Percentiles rank a stretch among this genome's conserved stretches.
Conservation (phyloP, 306 rosid genomes). For the Glycyrrhiza uralensis region DNA sequence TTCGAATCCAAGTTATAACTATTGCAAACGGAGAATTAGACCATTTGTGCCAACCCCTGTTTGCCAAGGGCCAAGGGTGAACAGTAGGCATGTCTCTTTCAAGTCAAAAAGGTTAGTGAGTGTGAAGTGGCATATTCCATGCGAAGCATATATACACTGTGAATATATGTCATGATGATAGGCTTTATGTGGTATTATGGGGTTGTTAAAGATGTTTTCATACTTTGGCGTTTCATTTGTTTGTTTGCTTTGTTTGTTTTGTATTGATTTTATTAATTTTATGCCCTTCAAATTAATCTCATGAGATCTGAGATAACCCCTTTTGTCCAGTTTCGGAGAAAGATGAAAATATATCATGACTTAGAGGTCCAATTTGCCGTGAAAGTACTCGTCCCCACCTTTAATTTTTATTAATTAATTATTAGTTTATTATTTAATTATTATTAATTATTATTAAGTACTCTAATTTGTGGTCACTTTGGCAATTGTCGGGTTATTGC, state of each 20-base stretch:
- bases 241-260: constrained; percentile 22
- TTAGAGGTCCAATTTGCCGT: constrained; percentile 24
- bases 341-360: constrained; percentile 36
- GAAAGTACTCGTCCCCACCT: not conserved
- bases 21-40: no score
- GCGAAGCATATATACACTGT: constrained; percentile 20
- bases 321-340: constrained; percentile 28
- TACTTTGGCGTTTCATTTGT: constrained; percentile 31
- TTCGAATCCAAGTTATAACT: no score
- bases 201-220: constrained; percentile 38
- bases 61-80: not conserved
- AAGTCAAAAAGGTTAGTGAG: not conserved
- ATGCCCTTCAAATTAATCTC: not conserved
- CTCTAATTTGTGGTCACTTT: constrained; percentile 26
- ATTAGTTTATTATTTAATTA: constrained; percentile 28
- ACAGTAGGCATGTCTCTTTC: no score
- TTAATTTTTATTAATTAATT: not conserved
- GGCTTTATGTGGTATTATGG: constrained; percentile 33
- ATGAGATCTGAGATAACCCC: not conserved
- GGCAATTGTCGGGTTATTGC: constrained; percentile 26
- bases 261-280: no score
- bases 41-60: no score
- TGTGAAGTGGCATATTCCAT: constrained; percentile 30
- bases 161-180: constrained; percentile 10
- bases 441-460: not conserved